Base-by-base conservation (phyloP, 495 filamentous ascomycete genomes). In the Hypoxylon fragiforme region DNA sequence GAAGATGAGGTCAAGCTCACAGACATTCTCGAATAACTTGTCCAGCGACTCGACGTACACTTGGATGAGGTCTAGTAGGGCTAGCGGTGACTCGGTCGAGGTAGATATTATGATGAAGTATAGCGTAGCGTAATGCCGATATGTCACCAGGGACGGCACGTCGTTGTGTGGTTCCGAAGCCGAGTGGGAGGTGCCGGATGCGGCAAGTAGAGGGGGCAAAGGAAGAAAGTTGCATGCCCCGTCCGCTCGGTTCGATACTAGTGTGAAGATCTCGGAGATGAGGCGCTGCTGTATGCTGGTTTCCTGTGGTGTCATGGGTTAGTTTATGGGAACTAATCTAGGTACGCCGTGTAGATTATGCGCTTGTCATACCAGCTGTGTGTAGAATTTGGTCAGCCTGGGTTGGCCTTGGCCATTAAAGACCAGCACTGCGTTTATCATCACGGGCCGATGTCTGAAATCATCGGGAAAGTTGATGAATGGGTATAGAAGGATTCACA, bases 401-500 rank as follows among this genome's bases (percentile, higher is more conserved):
- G 94, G 92, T 67, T 97, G 91, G 54, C 94, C 94, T 51, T 89
- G 88, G 71, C 96, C 96, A 70, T 99, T 99, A 81, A 99, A 99
- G 67, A 99, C 91, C 32, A 99, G 81, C 42, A 99, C 90, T 26
- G 94, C 94, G 81, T 97, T 99, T 74, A 99, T 97, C 94, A 99
- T 98, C 50, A 54, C 69, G 64, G 63, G 44, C 12, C 21, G 32
- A 7, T 18, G 26, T 20, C 18, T 4, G 30, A 44, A 39, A 13
- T 55, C 44, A 49, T 60, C 13, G 28, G 57, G 42, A n/a, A 43
- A 3, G 37, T 14, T 7, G 15, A 41, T 12, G 11, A n/a, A n/a
- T n/a, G n/a, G n/a, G 9, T 36, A 34, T 2, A n/a, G 13, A 37
- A 6, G 34, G 8, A 37, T 4, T 28, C 8, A 15, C 24, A 45